These are phyloP conservation scores for Komagataea norvegica DNA, from an alignment of 1,139 yeast species.

Conservation along the genomic window DNA sequence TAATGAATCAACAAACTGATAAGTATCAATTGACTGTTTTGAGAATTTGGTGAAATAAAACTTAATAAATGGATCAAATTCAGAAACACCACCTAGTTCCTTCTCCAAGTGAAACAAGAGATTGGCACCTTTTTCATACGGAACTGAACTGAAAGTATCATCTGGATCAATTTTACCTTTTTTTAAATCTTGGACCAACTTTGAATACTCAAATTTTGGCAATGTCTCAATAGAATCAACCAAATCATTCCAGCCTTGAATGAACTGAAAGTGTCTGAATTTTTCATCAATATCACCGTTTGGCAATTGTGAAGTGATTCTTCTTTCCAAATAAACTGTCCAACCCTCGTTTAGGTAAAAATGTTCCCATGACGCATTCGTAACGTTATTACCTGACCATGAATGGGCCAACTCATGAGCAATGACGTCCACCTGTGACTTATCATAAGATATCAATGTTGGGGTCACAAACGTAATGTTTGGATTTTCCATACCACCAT, in stretches of 20 bases:
- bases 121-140: slow-evolving; percentile 88
- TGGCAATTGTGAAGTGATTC: slow-evolving; percentile 45
- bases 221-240: slow-evolving; percentile 59
- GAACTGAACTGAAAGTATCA: slow-evolving; percentile 82
- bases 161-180: slow-evolving; percentile 69
- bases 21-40: slow-evolving; percentile 71
- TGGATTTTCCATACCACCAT: slow-evolving; percentile 96
- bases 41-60: slow-evolving; percentile 68
- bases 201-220: slow-evolving; percentile 49
- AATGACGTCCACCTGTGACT: slow-evolving; percentile 81
- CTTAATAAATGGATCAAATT: slow-evolving; percentile 75
- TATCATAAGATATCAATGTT: slow-evolving; percentile 79
- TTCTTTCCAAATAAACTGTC: slow-evolving; percentile 88
- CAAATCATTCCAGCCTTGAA: slow-evolving; percentile 85
- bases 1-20: slow-evolving; percentile 71
- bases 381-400: slow-evolving; percentile 88
- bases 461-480: slow-evolving; percentile 90
- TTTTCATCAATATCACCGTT: slow-evolving; percentile 72
- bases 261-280: slow-evolving; percentile 73
- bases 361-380: slow-evolving; percentile 89
- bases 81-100: slow-evolving; percentile 52
- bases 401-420: slow-evolving; percentile 93
- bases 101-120: slow-evolving; percentile 70
- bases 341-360: slow-evolving; percentile 96
- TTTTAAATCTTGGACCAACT: slow-evolving; percentile 64